phyloP scores from a whole-genome alignment of 139 green algal species.

The Closterium sp. region DNA sequence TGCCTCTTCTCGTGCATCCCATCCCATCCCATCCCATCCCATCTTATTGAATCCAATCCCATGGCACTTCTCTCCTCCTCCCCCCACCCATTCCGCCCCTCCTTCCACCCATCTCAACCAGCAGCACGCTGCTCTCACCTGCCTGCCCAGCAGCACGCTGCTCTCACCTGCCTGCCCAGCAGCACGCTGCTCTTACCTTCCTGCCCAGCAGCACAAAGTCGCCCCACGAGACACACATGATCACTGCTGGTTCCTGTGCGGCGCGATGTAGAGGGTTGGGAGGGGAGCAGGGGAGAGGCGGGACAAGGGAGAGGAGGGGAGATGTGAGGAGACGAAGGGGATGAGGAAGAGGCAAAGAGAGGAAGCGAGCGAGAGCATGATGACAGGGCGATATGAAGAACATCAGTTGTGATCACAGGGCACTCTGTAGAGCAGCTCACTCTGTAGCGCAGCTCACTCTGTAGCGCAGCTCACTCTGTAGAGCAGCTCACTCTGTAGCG shows the following conservation, averaged over 20 bases:
- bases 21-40: background rate
- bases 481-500: too few relatives aligned
- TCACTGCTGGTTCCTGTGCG: conserved; percentile 44
- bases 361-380: too few relatives aligned
- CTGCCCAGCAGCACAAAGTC: conserved; percentile 43
- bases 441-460: too few relatives aligned
- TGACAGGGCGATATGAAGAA: too few relatives aligned
- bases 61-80: background rate
- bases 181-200: conserved; percentile 47
- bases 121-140: background rate
- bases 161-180: background rate
- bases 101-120: background rate
- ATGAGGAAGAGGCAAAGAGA: too few relatives aligned
- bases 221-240: conserved; percentile 46
- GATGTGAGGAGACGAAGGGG: too few relatives aligned
- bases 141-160: background rate
- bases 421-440: too few relatives aligned
- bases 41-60: background rate
- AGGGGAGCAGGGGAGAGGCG: background rate
- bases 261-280: background rate
- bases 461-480: too few relatives aligned
- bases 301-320: too few relatives aligned
- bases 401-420: too few relatives aligned
- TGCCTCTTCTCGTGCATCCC: background rate
- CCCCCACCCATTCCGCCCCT: background rate